A percentile compares a stretch with the other conserved stretches of the same genome.
phyloP scores from a whole-genome alignment of 2,329 filamentous ascomycete genomes.

The Fusarium sp. region DNA sequence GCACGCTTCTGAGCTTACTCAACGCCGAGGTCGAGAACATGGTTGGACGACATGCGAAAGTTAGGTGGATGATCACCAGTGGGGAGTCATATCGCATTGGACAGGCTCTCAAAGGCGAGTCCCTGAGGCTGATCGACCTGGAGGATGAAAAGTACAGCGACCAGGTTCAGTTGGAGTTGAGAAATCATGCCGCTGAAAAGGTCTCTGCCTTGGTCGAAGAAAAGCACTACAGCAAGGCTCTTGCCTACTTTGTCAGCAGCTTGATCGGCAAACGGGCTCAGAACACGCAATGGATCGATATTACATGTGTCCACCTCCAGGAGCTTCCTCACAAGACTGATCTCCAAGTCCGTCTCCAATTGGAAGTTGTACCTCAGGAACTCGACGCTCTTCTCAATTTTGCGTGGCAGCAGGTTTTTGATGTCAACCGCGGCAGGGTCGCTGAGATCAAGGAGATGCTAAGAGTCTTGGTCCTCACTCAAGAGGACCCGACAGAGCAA shows the following conservation, averaged over 20 bases:
- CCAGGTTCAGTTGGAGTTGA: slow-evolving; percentile 33
- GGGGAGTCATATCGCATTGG: slow-evolving; percentile 33
- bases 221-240: slow-evolving; percentile 56
- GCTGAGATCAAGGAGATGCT: slow-evolving; percentile 58
- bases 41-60: slow-evolving; percentile 3
- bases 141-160: slow-evolving; percentile 35
- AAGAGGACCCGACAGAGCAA: slow-evolving; percentile 53
- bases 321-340: slow-evolving; percentile 54
- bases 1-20: slow-evolving; percentile 12
- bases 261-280: slow-evolving; percentile 56
- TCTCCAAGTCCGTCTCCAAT: slow-evolving; percentile 51
- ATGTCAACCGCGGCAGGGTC: slow-evolving; percentile 43
- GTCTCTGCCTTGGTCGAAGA: slow-evolving; percentile 47
- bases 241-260: slow-evolving; percentile 56
- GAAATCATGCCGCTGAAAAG: slow-evolving; percentile 49
- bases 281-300: slow-evolving; percentile 58
- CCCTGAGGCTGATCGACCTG: slow-evolving; percentile 28
- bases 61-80: slow-evolving; percentile 56
- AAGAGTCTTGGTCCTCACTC: slow-evolving; percentile 54
- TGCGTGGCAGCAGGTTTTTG: slow-evolving; percentile 53
- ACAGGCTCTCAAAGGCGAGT: slow-evolving; percentile 3
- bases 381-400: slow-evolving; percentile 51
- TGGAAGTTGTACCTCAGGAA: slow-evolving; percentile 55
- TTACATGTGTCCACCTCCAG: slow-evolving; percentile 55
- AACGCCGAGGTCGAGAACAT: slow-evolving; percentile 13